phyloP scores from a whole-genome alignment of 2,329 filamentous ascomycete species.

The Huntiella omanensis region DNA sequence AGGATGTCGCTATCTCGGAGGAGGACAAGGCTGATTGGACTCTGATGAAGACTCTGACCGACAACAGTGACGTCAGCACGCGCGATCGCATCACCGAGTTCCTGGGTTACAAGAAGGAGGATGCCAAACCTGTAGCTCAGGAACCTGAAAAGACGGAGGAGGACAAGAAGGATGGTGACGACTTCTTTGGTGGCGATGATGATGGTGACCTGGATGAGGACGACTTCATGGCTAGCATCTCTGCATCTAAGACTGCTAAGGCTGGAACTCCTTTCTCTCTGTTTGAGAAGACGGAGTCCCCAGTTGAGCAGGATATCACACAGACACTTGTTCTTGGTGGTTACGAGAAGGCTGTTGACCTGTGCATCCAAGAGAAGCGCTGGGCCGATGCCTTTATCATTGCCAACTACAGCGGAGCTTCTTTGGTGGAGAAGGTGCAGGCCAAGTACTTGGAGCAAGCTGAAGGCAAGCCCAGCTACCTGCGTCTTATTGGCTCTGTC shows the following conservation, averaged over 20 bases:
- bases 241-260: conserved; percentile 77
- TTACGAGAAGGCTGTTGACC: conserved; percentile 74
- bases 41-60: conserved; percentile 61
- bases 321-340: conserved; percentile 74
- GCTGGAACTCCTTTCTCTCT: conserved; percentile 90
- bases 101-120: conserved; percentile 56
- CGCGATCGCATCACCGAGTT: conserved; percentile 73
- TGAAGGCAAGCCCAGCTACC: conserved; percentile 69
- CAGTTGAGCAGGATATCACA: conserved; percentile 73
- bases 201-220: conserved; percentile 52
- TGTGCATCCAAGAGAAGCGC: conserved; percentile 73
- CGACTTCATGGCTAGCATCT: conserved; percentile 68
- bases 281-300: conserved; percentile 64
- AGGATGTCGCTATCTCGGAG: conserved; percentile 56
- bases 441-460: conserved; percentile 75
- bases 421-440: conserved; percentile 86
- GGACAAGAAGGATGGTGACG: conserved; percentile 47
- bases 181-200: conserved; percentile 46
- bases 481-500: conserved; percentile 76
- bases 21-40: conserved; percentile 95
- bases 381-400: conserved; percentile 96
- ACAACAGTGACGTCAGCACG: conserved; percentile 54
- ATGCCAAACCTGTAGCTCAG: conserved; percentile 19
- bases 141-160: conserved; percentile 16
- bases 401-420: conserved; percentile 86